phyloP scores from a whole-genome alignment of 106 monocot species.

The Ottelia alismoides region DNA sequence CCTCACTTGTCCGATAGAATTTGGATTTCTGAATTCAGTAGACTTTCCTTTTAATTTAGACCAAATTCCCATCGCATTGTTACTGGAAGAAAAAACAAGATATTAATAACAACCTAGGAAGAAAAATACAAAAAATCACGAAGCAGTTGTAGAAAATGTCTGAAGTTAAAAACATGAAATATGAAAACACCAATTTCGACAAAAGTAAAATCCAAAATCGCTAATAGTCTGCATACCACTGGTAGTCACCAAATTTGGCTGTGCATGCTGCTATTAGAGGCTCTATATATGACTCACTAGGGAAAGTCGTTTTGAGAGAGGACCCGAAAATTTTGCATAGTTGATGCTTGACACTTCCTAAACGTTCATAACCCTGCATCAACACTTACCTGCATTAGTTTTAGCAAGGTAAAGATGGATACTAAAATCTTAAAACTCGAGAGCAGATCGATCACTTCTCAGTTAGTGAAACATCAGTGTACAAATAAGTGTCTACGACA shows the following conservation, averaged over 20 bases:
- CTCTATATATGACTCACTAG: slow-evolving; percentile 15
- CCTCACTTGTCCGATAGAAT: slow-evolving; percentile 79
- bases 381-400: no score
- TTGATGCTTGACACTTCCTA: no score
- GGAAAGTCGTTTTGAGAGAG: slow-evolving; percentile 12
- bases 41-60: slow-evolving; percentile 67
- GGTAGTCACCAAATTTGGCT: slow-evolving; percentile 76
- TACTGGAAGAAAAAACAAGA: slow-evolving; percentile 33
- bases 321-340: no score
- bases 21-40: slow-evolving; percentile 62
- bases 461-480: no score
- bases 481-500: no score
- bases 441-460: no score
- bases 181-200: not conserved
- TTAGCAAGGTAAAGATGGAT: no score
- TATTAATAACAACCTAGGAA: no score
- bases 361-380: no score
- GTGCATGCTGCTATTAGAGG: slow-evolving; percentile 50
- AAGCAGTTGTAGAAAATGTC: no score
- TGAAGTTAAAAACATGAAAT: not conserved
- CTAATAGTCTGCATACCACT: slow-evolving; percentile 51
- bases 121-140: no score
- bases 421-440: no score
- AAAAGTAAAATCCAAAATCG: not conserved
- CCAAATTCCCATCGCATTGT: slow-evolving; percentile 93